Conservation (phyloP, 805 yeast species). For the Candida railenensis region DNA sequence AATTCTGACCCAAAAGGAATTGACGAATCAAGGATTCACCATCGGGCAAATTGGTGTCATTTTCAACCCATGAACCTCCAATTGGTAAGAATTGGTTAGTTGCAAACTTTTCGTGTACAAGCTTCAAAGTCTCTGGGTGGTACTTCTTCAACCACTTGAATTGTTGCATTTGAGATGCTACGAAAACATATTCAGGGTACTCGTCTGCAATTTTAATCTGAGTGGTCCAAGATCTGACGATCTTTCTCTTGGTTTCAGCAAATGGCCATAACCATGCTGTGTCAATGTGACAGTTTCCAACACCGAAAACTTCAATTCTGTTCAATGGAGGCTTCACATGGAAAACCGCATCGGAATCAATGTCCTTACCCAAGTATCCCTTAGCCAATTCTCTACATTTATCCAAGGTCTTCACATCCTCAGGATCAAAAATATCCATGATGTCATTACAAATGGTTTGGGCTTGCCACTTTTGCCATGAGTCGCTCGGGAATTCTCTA, state of each 20-base stretch:
- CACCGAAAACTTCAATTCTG: slow-evolving; percentile 66
- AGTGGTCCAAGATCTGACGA: slow-evolving; percentile 93
- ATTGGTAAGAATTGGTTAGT: slow-evolving; percentile 81
- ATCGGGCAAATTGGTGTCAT: slow-evolving; percentile 92
- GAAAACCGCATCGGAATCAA: slow-evolving; percentile 66
- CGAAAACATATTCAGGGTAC: slow-evolving; percentile 92
- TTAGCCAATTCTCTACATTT: slow-evolving; percentile 67
- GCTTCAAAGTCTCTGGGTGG: slow-evolving; percentile 75
- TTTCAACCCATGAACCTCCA: slow-evolving; percentile 98
- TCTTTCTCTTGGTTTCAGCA: slow-evolving; percentile 90
- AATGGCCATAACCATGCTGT: slow-evolving; percentile 99
- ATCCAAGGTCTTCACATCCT: slow-evolving; percentile 54
- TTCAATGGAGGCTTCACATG: slow-evolving; percentile 33
- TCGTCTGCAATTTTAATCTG: slow-evolving; percentile 81
- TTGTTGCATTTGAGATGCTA: slow-evolving; percentile 95
- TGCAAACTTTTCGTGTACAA: slow-evolving; percentile 63
- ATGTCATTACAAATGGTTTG: slow-evolving; percentile 76
- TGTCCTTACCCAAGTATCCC: slow-evolving; percentile 60
- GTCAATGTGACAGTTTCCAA: slow-evolving; percentile 96
- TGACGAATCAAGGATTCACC: slow-evolving; percentile 92
- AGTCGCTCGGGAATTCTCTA: slow-evolving; percentile 70
- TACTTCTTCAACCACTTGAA: slow-evolving; percentile 87
- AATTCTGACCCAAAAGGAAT: slow-evolving; percentile 86
- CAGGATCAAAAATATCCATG: slow-evolving; percentile 79
- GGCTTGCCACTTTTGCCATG: slow-evolving; percentile 85